Evolutionary conservation across 2,329 filamentous ascomycete species (phyloP).

Genomic region (Trichoderma sp.): DNA sequence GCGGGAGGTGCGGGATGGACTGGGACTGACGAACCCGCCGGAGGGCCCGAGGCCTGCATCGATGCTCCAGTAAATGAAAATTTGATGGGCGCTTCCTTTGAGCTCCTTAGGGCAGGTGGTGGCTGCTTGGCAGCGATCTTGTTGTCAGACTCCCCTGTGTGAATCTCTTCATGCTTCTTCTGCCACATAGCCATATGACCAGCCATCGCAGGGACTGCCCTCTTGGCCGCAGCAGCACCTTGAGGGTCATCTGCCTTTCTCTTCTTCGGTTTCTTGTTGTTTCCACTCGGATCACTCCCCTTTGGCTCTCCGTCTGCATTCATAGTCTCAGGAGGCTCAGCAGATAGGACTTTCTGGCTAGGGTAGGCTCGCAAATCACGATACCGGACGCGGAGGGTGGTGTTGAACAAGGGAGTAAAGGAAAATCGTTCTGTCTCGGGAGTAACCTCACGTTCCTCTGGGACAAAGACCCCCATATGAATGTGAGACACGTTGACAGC

Average conservation of each 20-base stretch:
- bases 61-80: constrained; percentile 34
- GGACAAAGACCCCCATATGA: constrained; percentile 81
- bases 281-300: constrained; percentile 31
- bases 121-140: background rate
- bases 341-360: constrained; percentile 60
- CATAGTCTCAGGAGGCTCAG: constrained; percentile 43
- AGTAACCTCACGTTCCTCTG: constrained; percentile 59
- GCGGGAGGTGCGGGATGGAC: constrained; percentile 21
- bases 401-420: constrained; percentile 69
- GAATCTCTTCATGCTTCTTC: constrained; percentile 43
- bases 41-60: constrained; percentile 21
- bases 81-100: constrained; percentile 29
- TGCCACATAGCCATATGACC: constrained; percentile 47
- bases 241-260: constrained; percentile 48
- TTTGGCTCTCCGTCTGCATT: constrained; percentile 22
- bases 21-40: constrained; percentile 17
- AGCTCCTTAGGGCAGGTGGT: background rate
- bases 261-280: constrained; percentile 49
- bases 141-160: constrained; percentile 22
- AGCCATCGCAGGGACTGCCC: constrained; percentile 39
- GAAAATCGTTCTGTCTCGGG: constrained; percentile 61
- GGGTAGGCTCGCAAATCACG: constrained; percentile 74
- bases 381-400: constrained; percentile 67
- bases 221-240: constrained; percentile 35
- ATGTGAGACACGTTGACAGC: constrained; percentile 71